Evolutionary conservation across 1,284 basidiomycete species (phyloP), one percentile per base, ranked within the genome.

Genomic region (Macrocystidia cucumis): DNA sequence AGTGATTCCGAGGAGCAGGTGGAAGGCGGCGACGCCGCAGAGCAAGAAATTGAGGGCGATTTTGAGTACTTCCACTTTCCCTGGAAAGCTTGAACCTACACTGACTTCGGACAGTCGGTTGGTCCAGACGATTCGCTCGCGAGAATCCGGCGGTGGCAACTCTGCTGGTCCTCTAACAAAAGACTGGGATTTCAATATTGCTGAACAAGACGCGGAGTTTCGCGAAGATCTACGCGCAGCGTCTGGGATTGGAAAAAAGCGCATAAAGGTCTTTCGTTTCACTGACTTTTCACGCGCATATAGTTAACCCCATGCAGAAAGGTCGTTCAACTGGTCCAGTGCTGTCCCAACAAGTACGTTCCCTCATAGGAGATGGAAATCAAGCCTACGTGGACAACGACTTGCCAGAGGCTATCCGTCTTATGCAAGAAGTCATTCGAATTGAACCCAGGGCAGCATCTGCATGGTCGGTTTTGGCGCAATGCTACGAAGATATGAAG

Each of bases 351-450:
- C 85, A 97, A 59, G 90, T 95, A 11, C 74, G 78, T 38, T 68
- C 74, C 1, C 62, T 93, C 4, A 74, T 98, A 28, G 88, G 90
- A 11, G 77, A 87, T 40, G 95, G 89, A 17, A 96, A 95, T 54
- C 75, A 88, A 48, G 84, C 84, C 1, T 97, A 89, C 55, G 77
- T 92, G 33, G 78, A 85, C 47, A 72, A 67, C 34, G 62, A 89
- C 41, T 63, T 81, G 12, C 61, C 69, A 1, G 72, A 81, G 44
- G 84, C 91, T 1, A 81, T 91, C 22, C 71, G 75, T 14, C 73
- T 83, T 29, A 88, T 93, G 71, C 79, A 87, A 52, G 90, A 98
- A 52, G 88, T 97, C 44, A 91, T 98, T 39, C 77, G 90, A 6
- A 91, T 93, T 38, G 93, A 98, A 55, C 91, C 92, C 2, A 78